Conservation (phyloP, 2,329 filamentous ascomycete genomes). For the Neocucurbitaria cava region DNA sequence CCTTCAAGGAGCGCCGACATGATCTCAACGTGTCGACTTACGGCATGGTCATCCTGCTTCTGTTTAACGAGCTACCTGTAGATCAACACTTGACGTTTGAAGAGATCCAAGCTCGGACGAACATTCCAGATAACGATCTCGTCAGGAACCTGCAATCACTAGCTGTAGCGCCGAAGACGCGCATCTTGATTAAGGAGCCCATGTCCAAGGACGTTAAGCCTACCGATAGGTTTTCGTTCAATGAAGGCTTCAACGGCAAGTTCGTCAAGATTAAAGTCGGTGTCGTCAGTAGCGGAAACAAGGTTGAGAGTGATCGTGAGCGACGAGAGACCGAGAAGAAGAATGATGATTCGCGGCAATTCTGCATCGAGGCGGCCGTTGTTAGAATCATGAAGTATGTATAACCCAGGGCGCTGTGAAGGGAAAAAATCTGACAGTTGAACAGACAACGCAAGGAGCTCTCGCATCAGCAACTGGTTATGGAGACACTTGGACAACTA, state of each 20-base stretch:
- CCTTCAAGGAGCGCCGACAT: conserved; percentile 73
- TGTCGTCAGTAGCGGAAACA: conserved; percentile 79
- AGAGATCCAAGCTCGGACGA: conserved; percentile 83
- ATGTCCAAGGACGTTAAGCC: conserved; percentile 78
- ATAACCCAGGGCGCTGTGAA: not conserved
- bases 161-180: conserved; percentile 81
- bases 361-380: conserved; percentile 77
- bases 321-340: conserved; percentile 75
- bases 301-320: conserved; percentile 77
- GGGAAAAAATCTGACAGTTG: conserved; percentile 20
- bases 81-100: conserved; percentile 66
- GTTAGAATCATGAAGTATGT: conserved; percentile 87
- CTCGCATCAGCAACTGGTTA: conserved; percentile 71
- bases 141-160: conserved; percentile 81
- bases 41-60: conserved; percentile 84
- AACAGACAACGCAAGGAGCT: conserved; percentile 75
- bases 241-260: conserved; percentile 80
- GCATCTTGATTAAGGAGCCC: conserved; percentile 81
- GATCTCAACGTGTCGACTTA: conserved; percentile 93
- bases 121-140: conserved; percentile 77
- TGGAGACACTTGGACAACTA: conserved; percentile 75
- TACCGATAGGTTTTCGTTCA: conserved; percentile 82
- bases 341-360: conserved; percentile 74
- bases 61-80: conserved; percentile 80
- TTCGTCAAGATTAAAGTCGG: conserved; percentile 89